Base-by-base conservation (phyloP, 352 stramenopile species). In the Pythium phragmitis region DNA sequence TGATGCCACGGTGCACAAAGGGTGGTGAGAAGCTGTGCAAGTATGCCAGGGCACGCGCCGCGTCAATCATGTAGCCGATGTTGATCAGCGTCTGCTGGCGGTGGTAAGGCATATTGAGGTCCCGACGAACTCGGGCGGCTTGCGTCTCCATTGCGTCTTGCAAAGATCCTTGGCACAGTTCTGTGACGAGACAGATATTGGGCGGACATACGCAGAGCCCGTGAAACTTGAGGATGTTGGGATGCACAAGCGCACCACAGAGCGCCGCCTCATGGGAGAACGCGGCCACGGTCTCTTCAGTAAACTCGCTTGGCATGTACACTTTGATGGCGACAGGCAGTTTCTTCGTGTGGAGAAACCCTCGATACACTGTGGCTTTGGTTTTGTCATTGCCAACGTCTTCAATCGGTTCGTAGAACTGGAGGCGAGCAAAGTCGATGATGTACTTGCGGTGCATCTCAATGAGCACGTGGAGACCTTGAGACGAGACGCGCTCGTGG, bases 1-100 rank as follows among this genome's bases (percentile, higher is more conserved):
- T 80, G 73, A 85, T 85, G 23, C 82, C 73, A 19, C 76, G 68
- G 60, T 85, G 76, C 37, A 85, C 50, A 41, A 85, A 83, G 2
- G 76, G 52, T 8, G 76, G 76, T 21, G 76, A 78, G 59, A 83
- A 83, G 46, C 71, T 80, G 48, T 85, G 76, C 17, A 85, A 17
- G 58, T 81, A 83, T 28, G 76, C 76, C 12, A 85, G 60, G 0
- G 74, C 63, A 8, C 77, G 64, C n/a, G 74, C 65, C 4, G 75
- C 70, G 45, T 88, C 79, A 16, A 85, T 65, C 69, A 80, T 81
- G 62, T 75, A 80, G 9, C 60, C 63, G 13, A 86, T 45, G 53
- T 75, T 68, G 56, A 72, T 67, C 13, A 81, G 56, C 2, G 74
- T 55, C 43, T 72, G 70, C 52, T 79, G 60, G 21, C 73, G 65